Evolutionary conservation across 2,329 filamentous ascomycete genomes (phyloP), one percentile per base, ranked within the genome.

Genomic region (Trichoderma sp.): DNA sequence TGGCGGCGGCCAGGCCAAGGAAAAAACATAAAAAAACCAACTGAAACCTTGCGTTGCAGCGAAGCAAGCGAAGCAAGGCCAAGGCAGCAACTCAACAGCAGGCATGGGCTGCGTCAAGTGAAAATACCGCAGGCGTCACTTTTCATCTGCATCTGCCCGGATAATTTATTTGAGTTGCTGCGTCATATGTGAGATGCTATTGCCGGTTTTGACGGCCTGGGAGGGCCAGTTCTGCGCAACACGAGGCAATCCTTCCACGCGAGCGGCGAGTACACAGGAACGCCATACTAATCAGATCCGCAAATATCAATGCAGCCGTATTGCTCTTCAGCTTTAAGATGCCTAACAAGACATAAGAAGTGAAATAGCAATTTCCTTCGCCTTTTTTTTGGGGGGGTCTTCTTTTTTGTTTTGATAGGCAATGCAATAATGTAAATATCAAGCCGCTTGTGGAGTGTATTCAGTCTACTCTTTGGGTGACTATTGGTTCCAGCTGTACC

Each of bases 401-500:
- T 34, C 11, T 60, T 16, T 61, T 14, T 46, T 24, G 28, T 51
- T 26, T 64, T 37, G 18, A 18, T 43, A n/a, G 39, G 10, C 16
- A 43, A 14, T 18, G 18, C 24, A 24, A 30, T 63, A 28, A 30
- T 28, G 26, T 18, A 58, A 13, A 66, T 26, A 11, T 66, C 21
- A 56, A 24, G 32, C 52, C 55, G 52, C 61, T 58, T 55, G 21
- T 46, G 1, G 52, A 66, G 61, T 66, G 26, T 66, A 46, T 34
- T 65, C 34, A 26, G 28, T 55, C 52, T 39, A 61, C 26, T 49
- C 37, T 39, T 39, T 30, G 52, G 51, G 59, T 64, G 30, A 39
- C 60, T 61, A 43, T 52, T 69, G 34, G n/a, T 59, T 66, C 60
- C 65, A 54, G 55, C 34, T 59, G 68, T 56, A 34, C 11, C 21